Evolutionary conservation across 2,329 filamentous ascomycete species (phyloP).

Genomic region (Aspergillus ustus): DNA sequence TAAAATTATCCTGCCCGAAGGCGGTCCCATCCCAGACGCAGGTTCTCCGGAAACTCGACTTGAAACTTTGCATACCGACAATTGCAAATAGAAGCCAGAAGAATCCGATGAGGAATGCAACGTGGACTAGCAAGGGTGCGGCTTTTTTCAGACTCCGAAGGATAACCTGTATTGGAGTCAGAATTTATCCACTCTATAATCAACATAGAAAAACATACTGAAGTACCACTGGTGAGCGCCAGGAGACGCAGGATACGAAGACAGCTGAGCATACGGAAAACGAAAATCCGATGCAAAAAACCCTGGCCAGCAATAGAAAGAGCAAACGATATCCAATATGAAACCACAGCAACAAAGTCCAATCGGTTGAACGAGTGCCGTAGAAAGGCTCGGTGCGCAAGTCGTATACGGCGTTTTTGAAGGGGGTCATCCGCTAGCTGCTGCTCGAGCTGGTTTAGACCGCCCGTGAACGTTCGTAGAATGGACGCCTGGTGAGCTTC

Average conservation of each 20-base stretch:
- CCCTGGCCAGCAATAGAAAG: constrained; percentile 74
- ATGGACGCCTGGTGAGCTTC: constrained; percentile 58
- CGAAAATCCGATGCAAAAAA: constrained; percentile 71
- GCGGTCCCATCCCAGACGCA: constrained; percentile 77
- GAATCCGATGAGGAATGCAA: constrained; percentile 92
- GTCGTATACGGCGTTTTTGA: constrained; percentile 79
- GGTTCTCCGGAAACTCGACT: constrained; percentile 75
- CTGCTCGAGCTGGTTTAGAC: constrained; percentile 66
- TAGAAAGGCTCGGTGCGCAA: constrained; percentile 89
- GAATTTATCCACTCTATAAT: not conserved
- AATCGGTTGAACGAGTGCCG: constrained; percentile 95
- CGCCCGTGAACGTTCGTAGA: constrained; percentile 76
- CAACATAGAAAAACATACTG: constrained; percentile 59
- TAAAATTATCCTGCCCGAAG: constrained; percentile 41
- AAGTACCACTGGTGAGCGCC: constrained; percentile 88
- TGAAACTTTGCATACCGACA: constrained; percentile 95
- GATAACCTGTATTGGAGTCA: constrained; percentile 68
- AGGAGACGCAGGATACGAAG: constrained; percentile 90
- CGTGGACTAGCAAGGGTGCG: constrained; percentile 85
- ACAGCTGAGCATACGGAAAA: constrained; percentile 97
- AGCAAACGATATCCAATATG: constrained; percentile 89
- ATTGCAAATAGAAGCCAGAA: constrained; percentile 99
- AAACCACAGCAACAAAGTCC: constrained; percentile 91
- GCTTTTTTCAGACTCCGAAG: constrained; percentile 94
- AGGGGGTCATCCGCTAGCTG: constrained; percentile 64